phyloP scores from a whole-genome alignment of 331 rosid species.

The Saraca asoca region DNA sequence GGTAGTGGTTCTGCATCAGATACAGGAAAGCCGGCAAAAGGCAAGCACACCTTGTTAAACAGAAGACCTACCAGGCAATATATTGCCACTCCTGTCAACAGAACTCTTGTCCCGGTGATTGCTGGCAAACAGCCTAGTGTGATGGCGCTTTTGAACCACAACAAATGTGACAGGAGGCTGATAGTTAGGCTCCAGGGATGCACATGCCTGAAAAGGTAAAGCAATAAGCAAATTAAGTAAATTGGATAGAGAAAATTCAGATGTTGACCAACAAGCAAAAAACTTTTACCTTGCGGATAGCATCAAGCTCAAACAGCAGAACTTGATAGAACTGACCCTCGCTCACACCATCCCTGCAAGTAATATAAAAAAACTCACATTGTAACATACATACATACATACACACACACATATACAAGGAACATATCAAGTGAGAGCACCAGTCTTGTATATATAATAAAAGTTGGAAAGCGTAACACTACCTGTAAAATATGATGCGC shows the following conservation, averaged over 20 bases:
- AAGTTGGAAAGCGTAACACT: background rate
- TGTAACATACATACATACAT: background rate
- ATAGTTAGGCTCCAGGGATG: conserved; percentile 86
- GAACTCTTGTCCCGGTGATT: conserved; percentile 64
- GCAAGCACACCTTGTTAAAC: background rate
- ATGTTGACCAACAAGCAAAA: background rate
- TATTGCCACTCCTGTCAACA: conserved; percentile 85
- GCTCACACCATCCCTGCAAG: conserved; percentile 90
- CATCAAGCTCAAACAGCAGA: conserved; percentile 87
- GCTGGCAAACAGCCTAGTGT: conserved; percentile 86
- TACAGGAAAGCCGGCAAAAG: background rate
- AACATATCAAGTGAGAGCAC: no score
- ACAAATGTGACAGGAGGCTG: conserved; percentile 99
- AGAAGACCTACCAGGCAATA: conserved; percentile 70
- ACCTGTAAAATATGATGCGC: conserved; percentile 94
- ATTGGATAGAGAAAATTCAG: background rate
- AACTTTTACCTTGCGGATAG: conserved; percentile 71
- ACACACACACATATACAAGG: no score
- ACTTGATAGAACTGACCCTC: conserved; percentile 98
- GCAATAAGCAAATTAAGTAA: background rate
- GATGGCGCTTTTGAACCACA: conserved; percentile 97
- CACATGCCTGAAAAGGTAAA: conserved; percentile 73
- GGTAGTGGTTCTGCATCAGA: conserved; percentile 14
- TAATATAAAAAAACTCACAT: background rate
- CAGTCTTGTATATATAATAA: background rate